phyloP scores from a whole-genome alignment of 2,329 filamentous ascomycete species.

The Sporothrix sp. region DNA sequence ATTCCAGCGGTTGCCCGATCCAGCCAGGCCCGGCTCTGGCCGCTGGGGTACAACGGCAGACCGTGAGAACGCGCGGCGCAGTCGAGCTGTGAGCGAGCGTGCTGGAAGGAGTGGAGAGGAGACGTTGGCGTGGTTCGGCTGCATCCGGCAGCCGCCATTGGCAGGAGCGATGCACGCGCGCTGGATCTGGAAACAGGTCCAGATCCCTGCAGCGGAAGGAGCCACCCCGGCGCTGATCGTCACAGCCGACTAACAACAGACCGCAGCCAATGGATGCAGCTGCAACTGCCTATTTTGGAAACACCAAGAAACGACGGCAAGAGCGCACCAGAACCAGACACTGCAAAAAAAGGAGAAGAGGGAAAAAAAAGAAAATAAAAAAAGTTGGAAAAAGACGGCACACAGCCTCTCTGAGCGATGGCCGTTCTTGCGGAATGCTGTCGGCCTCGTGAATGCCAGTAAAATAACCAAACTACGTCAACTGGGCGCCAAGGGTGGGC shows the following conservation, averaged over 20 bases:
- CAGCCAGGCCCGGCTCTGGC: background rate
- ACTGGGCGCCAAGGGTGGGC: background rate
- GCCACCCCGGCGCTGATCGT: no score
- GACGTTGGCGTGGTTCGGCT: no score
- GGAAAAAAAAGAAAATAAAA: background rate
- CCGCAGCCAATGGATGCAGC: background rate
- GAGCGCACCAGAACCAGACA: background rate
- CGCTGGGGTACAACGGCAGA: no score
- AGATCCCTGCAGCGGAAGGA: background rate
- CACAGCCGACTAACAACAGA: background rate
- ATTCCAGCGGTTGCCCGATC: constrained; percentile 7
- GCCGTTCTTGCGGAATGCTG: constrained; percentile 2
- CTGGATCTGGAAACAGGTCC: background rate
- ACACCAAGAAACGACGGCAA: background rate
- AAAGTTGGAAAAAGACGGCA: no score
- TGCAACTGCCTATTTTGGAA: constrained; percentile 2
- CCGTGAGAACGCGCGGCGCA: no score
- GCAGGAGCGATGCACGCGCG: background rate
- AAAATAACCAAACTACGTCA: background rate
- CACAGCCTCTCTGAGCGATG: no score
- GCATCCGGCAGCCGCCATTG: background rate
- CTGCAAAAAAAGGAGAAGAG: background rate
- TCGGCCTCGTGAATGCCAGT: background rate
- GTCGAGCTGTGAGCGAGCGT: no score
- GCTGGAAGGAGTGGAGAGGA: no score